A percentile compares a stretch with the other conserved stretches of the same genome.
Evolutionary conservation across 352 stramenopile genomes (phyloP).

Genomic region (Phytophthora brassicae): DNA sequence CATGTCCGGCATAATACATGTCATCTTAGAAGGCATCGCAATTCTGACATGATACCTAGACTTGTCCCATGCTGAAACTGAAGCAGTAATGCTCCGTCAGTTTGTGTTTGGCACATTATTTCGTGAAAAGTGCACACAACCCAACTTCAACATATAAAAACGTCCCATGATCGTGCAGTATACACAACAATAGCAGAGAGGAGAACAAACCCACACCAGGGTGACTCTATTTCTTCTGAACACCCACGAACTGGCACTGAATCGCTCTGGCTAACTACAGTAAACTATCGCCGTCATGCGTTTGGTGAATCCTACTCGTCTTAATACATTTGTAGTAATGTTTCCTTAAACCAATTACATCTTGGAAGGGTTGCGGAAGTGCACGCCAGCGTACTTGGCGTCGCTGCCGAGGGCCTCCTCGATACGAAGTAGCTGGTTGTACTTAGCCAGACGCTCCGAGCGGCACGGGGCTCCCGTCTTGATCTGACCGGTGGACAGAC

Average conservation of each 20-base stretch:
- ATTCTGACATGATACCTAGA: too few relatives aligned
- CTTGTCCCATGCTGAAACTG: too few relatives aligned
- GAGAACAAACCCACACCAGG: not conserved
- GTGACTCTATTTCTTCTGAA: conserved; percentile 11
- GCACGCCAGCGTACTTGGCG: conserved; percentile 74
- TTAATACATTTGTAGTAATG: conserved; percentile 19
- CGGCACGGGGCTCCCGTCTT: conserved; percentile 99
- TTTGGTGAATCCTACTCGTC: not conserved
- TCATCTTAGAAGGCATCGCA: too few relatives aligned
- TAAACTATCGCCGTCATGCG: conserved; percentile 2
- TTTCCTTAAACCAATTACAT: conserved; percentile 61
- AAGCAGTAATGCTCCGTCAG: not conserved
- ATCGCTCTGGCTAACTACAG: conserved; percentile 6
- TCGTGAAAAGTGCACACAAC: not conserved
- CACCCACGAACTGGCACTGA: not conserved
- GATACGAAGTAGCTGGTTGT: conserved; percentile 99
- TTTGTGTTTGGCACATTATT: too few relatives aligned
- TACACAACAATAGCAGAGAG: not conserved
- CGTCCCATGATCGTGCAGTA: not conserved
- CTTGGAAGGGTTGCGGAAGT: conserved; percentile 85
- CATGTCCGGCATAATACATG: too few relatives aligned
- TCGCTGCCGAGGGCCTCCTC: conserved; percentile 95
- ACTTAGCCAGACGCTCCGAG: conserved; percentile 98
- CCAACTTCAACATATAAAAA: not conserved
- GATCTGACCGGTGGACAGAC: conserved; percentile 98